Evolutionary conservation across 352 stramenopile species (phyloP), one percentile per base, ranked within the genome.

Genomic region (Phytophthora pistaciae): DNA sequence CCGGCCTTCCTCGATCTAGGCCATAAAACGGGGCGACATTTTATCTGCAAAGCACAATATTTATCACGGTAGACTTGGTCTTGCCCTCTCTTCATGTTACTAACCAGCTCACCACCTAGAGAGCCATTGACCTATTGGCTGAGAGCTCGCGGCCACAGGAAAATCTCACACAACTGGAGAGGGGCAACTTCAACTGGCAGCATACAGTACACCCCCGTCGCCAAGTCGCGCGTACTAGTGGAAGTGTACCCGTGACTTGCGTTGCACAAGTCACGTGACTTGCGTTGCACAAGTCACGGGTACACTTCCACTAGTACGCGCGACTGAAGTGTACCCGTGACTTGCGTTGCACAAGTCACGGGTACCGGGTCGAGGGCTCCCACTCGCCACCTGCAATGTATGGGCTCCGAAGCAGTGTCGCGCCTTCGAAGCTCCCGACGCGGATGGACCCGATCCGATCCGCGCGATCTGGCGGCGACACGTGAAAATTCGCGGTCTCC

Each of bases 401-500:
- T 64, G 68, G 68, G 18, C 29, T 46, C 44, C 23, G n/a, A 48
- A 20, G 40, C 38, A 44, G 38, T 6, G 29, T 9, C 29, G 29
- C 3, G 5, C 29, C 29, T 33, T 33, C 29, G 29, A 33, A 25
- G 27, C 52, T 40, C 3, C n/a, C 38, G 55, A 52, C 40, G 25
- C 20, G 23, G 56, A 59, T 64, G 31, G 49, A 46, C 20, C 21
- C 56, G 46, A 57, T 46, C 29, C 40, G 5, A 46, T 40, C 27
- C 33, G 33, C 14, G 49, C 21, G 20, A 54, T 20, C 46, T 11
- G 18, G 29, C 23, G 16, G 53, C 53, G 29, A 33, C 29, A 33
- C 29, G 27, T 18, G 56, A 44, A 40, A 53, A 52, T 53, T 66
- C 13, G 61, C 40, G 18, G 66, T 78, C 70, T 77, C 70, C 56